A percentile compares a stretch with the other conserved stretches of the same genome.
phyloP scores from a whole-genome alignment of 2,329 filamentous ascomycete species.

The Graphiopsis chlorocephala region DNA sequence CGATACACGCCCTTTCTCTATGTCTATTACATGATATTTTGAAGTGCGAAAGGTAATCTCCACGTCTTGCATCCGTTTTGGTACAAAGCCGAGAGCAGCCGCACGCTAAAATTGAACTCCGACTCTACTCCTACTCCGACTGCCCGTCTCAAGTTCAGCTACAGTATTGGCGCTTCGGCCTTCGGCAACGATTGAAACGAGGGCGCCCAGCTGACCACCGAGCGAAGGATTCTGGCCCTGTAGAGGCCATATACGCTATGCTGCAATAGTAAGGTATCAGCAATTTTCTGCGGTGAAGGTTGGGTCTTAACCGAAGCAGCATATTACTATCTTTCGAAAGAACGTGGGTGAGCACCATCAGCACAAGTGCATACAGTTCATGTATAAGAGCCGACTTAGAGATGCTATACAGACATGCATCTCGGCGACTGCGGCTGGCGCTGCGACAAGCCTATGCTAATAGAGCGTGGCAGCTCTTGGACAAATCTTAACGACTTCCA shows the following conservation, averaged over 20 bases:
- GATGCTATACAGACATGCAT: background rate
- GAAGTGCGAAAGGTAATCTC: background rate
- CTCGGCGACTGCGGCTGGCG: background rate
- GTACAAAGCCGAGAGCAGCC: constrained; percentile 15
- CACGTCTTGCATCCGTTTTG: background rate
- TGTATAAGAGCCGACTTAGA: background rate
- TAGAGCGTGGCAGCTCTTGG: constrained; percentile 7
- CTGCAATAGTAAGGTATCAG: constrained; percentile 12
- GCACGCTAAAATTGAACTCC: constrained; percentile 7
- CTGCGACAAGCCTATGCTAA: constrained; percentile 6
- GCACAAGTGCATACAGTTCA: background rate
- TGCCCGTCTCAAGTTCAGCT: background rate
- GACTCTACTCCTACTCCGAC: constrained; percentile 9
- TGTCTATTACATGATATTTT: background rate
- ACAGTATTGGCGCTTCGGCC: background rate
- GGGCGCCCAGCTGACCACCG: background rate
- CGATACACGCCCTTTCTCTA: background rate
- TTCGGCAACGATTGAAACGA: background rate
- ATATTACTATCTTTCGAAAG: background rate
- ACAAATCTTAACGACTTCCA: background rate
- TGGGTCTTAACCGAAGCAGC: background rate
- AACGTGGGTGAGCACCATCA: background rate
- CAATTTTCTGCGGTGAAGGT: background rate
- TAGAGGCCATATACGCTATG: background rate
- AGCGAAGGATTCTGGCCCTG: background rate